These are phyloP conservation scores for Diplodia mutila DNA, from an alignment of 2,329 filamentous ascomycete genomes.

Conservation along the genomic window DNA sequence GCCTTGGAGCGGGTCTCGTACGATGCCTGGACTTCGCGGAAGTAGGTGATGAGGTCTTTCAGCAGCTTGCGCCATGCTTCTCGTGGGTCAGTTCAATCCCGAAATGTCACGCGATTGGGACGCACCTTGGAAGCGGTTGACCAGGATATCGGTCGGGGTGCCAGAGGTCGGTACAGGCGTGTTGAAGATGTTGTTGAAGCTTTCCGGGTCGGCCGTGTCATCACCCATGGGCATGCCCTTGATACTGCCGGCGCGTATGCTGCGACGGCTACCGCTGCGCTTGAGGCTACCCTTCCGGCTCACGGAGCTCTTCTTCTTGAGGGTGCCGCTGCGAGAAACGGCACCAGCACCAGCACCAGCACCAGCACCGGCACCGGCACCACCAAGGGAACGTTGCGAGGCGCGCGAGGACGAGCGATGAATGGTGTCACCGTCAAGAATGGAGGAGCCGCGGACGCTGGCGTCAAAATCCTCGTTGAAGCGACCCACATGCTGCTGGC, in stretches of 20 bases:
- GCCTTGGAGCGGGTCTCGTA: constrained; percentile 87
- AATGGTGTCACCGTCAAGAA: constrained; percentile 56
- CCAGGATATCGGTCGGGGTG: constrained; percentile 84
- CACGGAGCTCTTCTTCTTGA: constrained; percentile 87
- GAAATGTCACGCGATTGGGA: constrained; percentile 17
- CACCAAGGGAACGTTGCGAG: constrained; percentile 49
- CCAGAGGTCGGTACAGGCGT: constrained; percentile 87
- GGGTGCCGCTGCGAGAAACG: constrained; percentile 68
- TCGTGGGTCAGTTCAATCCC: neutral
- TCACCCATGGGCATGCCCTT: constrained; percentile 76
- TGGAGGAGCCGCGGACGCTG: constrained; percentile 67
- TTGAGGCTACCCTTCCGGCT: constrained; percentile 74
- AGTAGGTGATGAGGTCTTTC: constrained; percentile 92
- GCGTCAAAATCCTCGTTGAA: constrained; percentile 75
- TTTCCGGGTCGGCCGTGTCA: constrained; percentile 63
- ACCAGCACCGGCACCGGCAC: constrained; percentile 36
- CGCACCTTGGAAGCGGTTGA: constrained; percentile 85
- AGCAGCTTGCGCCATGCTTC: constrained; percentile 91
- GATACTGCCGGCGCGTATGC: constrained; percentile 83
- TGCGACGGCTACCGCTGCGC: constrained; percentile 78
- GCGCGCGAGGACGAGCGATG: constrained; percentile 66
- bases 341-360: constrained; percentile 28
- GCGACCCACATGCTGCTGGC: constrained; percentile 48
- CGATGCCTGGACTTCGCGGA: constrained; percentile 85
- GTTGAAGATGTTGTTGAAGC: constrained; percentile 81